Conservation (phyloP, 768 basidiomycete species). For the Mrakia gelida region DNA sequence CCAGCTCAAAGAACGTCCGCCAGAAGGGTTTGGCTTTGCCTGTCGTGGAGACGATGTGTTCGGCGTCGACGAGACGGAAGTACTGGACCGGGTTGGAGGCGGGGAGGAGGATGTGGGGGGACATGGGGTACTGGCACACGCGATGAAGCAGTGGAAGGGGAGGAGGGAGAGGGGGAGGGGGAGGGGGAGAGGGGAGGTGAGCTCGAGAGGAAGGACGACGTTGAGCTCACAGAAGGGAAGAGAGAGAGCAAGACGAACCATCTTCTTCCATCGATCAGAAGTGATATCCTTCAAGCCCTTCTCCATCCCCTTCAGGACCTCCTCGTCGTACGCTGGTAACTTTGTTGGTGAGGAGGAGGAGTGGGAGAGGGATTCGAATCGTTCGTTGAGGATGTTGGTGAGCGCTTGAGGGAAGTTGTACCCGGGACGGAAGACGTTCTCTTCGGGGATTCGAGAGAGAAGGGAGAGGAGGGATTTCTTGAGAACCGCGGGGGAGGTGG, state of each 20-base stretch:
- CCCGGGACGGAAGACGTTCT: slow-evolving; percentile 4
- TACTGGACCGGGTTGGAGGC: slow-evolving; percentile 20
- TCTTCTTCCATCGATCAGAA: background rate
- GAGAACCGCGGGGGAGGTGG: background rate
- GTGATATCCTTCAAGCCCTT: background rate
- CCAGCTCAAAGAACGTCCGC: slow-evolving; percentile 29
- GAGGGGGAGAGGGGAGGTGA: background rate
- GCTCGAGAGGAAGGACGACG: background rate
- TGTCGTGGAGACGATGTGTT: slow-evolving; percentile 6
- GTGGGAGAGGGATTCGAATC: background rate
- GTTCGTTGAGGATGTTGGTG: background rate
- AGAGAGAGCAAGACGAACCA: background rate
- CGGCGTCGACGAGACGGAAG: slow-evolving; percentile 24
- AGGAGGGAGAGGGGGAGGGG: background rate
- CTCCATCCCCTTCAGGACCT: background rate
- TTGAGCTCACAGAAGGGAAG: too few relatives aligned
- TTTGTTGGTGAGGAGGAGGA: background rate
- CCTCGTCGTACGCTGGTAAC: background rate
- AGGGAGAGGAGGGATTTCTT: background rate
- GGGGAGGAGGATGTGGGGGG: slow-evolving; percentile 12
- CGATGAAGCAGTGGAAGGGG: background rate
- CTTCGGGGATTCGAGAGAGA: background rate
- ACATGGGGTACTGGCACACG: slow-evolving; percentile 23
- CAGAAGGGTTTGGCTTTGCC: slow-evolving; percentile 28
- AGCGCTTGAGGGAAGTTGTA: background rate